A percentile compares a stretch with the other conserved stretches of the same genome.
Conservation (phyloP, 2,329 filamentous ascomycete genomes). For the Thielaviopsis ethacetica region DNA sequence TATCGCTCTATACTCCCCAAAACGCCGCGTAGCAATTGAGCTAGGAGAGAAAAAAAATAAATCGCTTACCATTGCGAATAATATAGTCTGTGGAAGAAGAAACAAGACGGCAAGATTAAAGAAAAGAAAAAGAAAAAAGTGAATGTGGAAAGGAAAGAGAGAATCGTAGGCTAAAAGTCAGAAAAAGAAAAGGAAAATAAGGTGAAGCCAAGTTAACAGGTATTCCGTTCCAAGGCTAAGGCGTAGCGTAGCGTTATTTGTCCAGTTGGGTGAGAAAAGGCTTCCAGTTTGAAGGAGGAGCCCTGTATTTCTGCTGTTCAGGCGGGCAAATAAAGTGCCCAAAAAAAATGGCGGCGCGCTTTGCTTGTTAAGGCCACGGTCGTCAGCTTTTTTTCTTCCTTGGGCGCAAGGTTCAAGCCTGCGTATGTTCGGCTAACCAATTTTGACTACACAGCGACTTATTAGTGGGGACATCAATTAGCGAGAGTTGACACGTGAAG, state of each 20-base stretch:
- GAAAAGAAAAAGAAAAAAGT: slow-evolving; percentile 3
- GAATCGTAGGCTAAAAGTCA: not conserved
- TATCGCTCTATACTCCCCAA: not conserved
- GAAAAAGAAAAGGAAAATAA: not conserved
- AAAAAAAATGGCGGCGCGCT: not conserved
- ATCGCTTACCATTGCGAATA: not conserved
- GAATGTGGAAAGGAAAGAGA: not conserved
- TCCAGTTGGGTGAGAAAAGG: not conserved
- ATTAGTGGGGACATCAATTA: not conserved
- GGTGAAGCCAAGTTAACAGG: not conserved
- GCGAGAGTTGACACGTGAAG: not conserved
- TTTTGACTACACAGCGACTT: not conserved
- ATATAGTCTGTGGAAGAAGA: not conserved
- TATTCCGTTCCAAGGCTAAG: not conserved
- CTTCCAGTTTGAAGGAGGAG: too few relatives aligned
- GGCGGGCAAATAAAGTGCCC: not conserved
- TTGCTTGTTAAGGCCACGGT: not conserved
- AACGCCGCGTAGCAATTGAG: not conserved
- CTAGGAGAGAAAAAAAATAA: not conserved
- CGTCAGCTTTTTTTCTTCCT: not conserved
- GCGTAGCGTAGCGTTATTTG: not conserved
- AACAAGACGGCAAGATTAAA: not conserved
- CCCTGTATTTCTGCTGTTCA: not conserved
- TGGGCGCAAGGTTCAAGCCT: not conserved
- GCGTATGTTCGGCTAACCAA: not conserved